Conservation (phyloP, 2,329 filamentous ascomycete species). For the Incumbomyces lentus region DNA sequence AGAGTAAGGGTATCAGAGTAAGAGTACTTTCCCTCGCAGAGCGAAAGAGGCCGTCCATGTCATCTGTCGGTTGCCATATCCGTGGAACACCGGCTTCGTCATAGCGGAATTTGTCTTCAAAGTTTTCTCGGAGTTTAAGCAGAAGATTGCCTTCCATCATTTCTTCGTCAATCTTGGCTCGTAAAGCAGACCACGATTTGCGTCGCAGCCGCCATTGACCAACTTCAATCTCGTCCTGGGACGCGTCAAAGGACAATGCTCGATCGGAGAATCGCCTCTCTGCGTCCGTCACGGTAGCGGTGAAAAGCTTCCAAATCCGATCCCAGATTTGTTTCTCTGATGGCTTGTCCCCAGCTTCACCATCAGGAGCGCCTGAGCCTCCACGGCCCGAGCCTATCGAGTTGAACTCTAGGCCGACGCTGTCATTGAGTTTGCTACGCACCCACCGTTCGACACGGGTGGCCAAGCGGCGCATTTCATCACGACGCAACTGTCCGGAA, state of each 20-base stretch:
- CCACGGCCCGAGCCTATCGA: slow-evolving; percentile 81
- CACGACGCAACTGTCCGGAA: slow-evolving; percentile 72
- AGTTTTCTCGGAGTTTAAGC: slow-evolving; percentile 92
- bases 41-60: slow-evolving; percentile 93
- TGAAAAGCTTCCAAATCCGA: slow-evolving; percentile 81
- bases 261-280: slow-evolving; percentile 77
- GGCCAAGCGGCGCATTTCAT: slow-evolving; percentile 90
- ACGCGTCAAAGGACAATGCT: slow-evolving; percentile 88
- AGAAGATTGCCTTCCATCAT: slow-evolving; percentile 96
- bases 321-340: slow-evolving; percentile 88
- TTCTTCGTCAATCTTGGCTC: slow-evolving; percentile 88
- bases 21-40: slow-evolving; percentile 86
- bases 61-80: slow-evolving; percentile 93
- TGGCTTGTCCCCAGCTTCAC: slow-evolving; percentile 62
- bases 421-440: slow-evolving; percentile 73
- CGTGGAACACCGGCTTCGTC: slow-evolving; percentile 88
- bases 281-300: slow-evolving; percentile 70
- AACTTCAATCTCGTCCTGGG: slow-evolving; percentile 78
- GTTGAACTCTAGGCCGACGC: slow-evolving; percentile 88
- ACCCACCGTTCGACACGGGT: slow-evolving; percentile 92
- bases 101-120: slow-evolving; percentile 98
- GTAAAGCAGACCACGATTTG: slow-evolving; percentile 87
- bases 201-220: slow-evolving; percentile 85
- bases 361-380: slow-evolving; percentile 60
- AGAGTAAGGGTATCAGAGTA: slow-evolving; percentile 77